phyloP scores from a whole-genome alignment of 2,329 filamentous ascomycete genomes.

The Lecanosticta acicola region DNA sequence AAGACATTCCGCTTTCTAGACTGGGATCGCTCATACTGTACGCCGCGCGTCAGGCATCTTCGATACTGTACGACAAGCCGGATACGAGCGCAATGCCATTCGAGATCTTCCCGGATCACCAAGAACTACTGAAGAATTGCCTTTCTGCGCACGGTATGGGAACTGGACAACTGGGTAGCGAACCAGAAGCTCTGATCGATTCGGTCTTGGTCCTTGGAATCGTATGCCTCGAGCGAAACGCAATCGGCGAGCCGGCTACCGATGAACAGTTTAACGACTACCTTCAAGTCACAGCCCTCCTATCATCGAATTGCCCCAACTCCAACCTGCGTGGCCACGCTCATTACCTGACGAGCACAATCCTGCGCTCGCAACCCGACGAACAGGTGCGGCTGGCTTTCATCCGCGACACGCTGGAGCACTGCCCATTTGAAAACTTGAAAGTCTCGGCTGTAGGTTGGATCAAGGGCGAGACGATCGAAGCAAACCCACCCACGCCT shows the following conservation, averaged over 20 bases:
- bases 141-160: conserved; percentile 36
- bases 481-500: conserved; percentile 35
- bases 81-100: conserved; percentile 30
- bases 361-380: conserved; percentile 50
- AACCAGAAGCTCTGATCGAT: conserved; percentile 51
- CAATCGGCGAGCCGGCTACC: conserved; percentile 42
- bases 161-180: conserved; percentile 37
- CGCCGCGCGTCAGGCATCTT: conserved; percentile 47
- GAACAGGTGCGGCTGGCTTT: conserved; percentile 48
- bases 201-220: conserved; percentile 49
- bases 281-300: conserved; percentile 44
- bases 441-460: conserved; percentile 55
- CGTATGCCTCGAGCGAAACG: conserved; percentile 43
- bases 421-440: conserved; percentile 50
- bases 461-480: conserved; percentile 56
- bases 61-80: conserved; percentile 44
- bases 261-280: conserved; percentile 51
- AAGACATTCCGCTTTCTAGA: conserved; percentile 52
- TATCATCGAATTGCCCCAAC: conserved; percentile 46
- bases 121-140: conserved; percentile 48
- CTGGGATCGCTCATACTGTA: conserved; percentile 52
- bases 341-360: conserved; percentile 45
- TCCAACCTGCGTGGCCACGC: conserved; percentile 45
- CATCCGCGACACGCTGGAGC: conserved; percentile 51
- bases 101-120: conserved; percentile 50